Evolutionary conservation across 805 yeast genomes (phyloP).

Genomic region (Candida khao-thaluensis): DNA sequence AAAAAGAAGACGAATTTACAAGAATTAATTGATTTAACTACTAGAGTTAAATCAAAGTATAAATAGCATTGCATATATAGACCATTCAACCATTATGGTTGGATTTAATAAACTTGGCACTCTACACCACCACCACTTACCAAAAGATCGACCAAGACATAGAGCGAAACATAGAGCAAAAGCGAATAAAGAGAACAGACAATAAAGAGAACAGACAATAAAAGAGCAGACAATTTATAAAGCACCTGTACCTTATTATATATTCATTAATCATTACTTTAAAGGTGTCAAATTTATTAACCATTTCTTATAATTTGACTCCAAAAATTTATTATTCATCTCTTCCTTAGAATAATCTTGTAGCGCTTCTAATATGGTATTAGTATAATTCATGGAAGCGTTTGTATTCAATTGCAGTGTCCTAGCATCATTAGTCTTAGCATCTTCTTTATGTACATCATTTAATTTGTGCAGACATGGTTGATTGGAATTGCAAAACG

Average conservation of each 20-base stretch:
- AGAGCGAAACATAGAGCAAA: no score
- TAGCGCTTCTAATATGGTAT: conserved; percentile 8
- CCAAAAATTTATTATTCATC: conserved; percentile 18
- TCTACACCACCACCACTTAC: no score
- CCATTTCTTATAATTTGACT: conserved; percentile 28
- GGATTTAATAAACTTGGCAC: no score
- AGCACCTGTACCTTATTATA: no score
- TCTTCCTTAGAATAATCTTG: conserved; percentile 11
- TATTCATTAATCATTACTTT: conserved; percentile 3
- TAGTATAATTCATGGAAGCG: neutral
- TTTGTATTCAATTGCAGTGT: neutral
- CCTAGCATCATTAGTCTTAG: no score
- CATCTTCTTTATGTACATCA: neutral
- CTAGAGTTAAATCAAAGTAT: conserved; percentile 14
- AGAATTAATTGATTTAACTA: conserved; percentile 15
- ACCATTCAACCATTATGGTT: no score
- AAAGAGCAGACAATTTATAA: no score
- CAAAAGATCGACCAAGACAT: no score
- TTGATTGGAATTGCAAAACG: conserved; percentile 16
- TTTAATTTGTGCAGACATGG: conserved; percentile 5
- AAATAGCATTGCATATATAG: conserved; percentile 5
- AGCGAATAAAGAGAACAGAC: no score
- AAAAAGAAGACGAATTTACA: conserved; percentile 14
- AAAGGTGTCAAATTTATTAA: conserved; percentile 19
- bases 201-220: no score